Base-by-base conservation (phyloP, 208 protist species). In the Leishmania tropica region DNA sequence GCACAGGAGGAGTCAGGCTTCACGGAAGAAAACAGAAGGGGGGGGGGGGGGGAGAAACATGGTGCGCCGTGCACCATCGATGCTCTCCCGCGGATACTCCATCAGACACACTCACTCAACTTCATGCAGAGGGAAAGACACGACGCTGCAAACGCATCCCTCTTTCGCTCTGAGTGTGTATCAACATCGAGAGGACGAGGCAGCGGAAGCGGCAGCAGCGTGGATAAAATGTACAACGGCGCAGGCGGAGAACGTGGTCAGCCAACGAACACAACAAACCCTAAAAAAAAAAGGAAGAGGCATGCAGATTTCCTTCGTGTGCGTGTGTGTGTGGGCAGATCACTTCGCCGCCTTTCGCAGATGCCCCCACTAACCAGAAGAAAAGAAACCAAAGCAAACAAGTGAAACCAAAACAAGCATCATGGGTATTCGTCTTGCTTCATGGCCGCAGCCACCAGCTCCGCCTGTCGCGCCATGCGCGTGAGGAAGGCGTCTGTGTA, bases 401-500 rank as follows among this genome's bases (percentile, higher is more conserved):
- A 8, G 42, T 21, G 7, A 35, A n/a, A 51, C 3, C 56, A 24
- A 24, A 62, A 31, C 24, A 58, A 67, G 60, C 54, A 48, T 80
- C 62, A 68, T 37, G 56, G 15, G 5, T 15, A n/a, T 40, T 53
- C 24, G 45, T 80, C 76, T 21, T 42, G 24, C n/a, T 31, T 35
- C 62, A 72, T 51, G 2, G 80, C 84, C 31, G 76, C 78, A 10
- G 67, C 31, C 40, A 90, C 67, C 21, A 71, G 79, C 67, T 83
- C 45, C 21, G 82, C 83, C 45, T 88, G 80, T 8, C 75, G 77
- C 21, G 75, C 67, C 86, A 92, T 90, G 72, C 86, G 88, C 40
- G 40, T 60, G 28, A 83, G 68, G 28, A 91, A 83, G 31, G 37
- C 51, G 3, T 83, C 62, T 28, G 88, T 85, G 42, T 84, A 89